Conservation (phyloP, 2,329 filamentous ascomycete genomes). For the Claviceps sp. region DNA sequence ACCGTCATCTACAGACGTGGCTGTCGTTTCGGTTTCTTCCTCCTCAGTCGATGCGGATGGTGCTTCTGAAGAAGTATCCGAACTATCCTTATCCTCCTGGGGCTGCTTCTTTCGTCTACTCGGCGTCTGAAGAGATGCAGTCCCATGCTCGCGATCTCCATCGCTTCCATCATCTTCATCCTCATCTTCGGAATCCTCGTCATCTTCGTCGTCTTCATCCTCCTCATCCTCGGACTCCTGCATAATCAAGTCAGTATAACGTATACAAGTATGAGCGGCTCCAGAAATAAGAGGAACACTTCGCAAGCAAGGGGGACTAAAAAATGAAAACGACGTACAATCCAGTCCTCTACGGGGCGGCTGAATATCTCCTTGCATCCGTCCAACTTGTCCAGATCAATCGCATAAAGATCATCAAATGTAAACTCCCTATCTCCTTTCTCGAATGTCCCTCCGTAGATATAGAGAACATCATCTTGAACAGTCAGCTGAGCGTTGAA, state of each 20-base stretch:
- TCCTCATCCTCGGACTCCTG: conserved; percentile 47
- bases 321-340: conserved; percentile 30
- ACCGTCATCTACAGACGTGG: conserved; percentile 53
- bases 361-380: conserved; percentile 87
- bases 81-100: conserved; percentile 31
- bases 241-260: neutral
- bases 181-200: conserved; percentile 23
- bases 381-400: conserved; percentile 89
- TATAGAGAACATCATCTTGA: conserved; percentile 83
- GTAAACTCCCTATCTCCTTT: conserved; percentile 91
- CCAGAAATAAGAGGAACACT: neutral
- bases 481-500: conserved; percentile 89
- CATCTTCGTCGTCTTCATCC: conserved; percentile 19
- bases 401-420: conserved; percentile 86
- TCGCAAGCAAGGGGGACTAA: conserved; percentile 2
- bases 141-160: conserved; percentile 30
- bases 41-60: conserved; percentile 22
- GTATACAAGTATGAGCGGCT: neutral
- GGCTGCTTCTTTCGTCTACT: conserved; percentile 48
- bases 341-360: conserved; percentile 73
- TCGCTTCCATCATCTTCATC: conserved; percentile 41
- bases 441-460: conserved; percentile 91
- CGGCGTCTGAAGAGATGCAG: conserved; percentile 31
- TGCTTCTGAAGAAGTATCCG: conserved; percentile 23
- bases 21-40: conserved; percentile 33